phyloP scores from a whole-genome alignment of 73 alveolate species.

The Paramecium sexaurelia region DNA sequence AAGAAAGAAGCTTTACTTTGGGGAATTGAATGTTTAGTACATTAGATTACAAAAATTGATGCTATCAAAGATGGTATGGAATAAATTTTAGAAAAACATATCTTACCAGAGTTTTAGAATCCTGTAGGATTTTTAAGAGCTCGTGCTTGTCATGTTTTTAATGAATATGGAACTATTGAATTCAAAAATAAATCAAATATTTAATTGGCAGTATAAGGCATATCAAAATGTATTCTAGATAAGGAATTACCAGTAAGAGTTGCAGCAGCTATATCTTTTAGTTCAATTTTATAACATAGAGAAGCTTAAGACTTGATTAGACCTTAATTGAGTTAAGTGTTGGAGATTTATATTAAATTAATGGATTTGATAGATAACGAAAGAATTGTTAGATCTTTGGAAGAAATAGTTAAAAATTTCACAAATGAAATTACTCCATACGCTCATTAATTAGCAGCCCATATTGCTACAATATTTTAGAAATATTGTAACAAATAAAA shows the following conservation, averaged over 20 bases:
- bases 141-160: constrained; percentile 85
- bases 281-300: constrained; percentile 70
- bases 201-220: constrained; percentile 65
- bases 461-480: constrained; percentile 71
- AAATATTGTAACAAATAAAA: constrained; percentile 71
- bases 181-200: constrained; percentile 68
- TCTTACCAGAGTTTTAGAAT: constrained; percentile 76
- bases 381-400: constrained; percentile 85
- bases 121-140: constrained; percentile 78
- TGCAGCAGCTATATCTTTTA: constrained; percentile 79
- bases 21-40: constrained; percentile 52
- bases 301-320: constrained; percentile 72
- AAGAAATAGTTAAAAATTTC: constrained; percentile 82
- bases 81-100: constrained; percentile 70
- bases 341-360: constrained; percentile 75
- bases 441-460: constrained; percentile 79
- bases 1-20: constrained; percentile 63
- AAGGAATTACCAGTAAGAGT: constrained; percentile 84
- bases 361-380: constrained; percentile 88
- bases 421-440: constrained; percentile 82
- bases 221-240: constrained; percentile 63
- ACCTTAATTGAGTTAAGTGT: constrained; percentile 74
- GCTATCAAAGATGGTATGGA: constrained; percentile 17
- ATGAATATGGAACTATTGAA: constrained; percentile 75
- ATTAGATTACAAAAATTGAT: constrained; percentile 44